Conservation (phyloP, 1,139 yeast genomes). For the Hyphopichia burtonii region DNA sequence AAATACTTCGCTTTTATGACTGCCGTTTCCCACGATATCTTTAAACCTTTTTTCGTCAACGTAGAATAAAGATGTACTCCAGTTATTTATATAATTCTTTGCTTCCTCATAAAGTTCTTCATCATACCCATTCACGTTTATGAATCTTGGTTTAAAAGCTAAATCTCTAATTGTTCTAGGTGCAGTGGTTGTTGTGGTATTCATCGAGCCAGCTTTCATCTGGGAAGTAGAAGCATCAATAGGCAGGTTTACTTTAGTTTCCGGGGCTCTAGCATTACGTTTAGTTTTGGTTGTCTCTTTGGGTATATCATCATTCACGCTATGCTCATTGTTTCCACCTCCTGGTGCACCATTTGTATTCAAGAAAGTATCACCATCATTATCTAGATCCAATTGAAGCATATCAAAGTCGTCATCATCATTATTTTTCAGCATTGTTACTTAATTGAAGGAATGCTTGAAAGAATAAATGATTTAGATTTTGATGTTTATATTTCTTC, state of each 20-base stretch:
- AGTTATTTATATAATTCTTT: constrained; percentile 27
- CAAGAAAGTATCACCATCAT: constrained; percentile 2
- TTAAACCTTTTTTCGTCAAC: constrained; percentile 25
- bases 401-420: neutral
- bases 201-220: neutral
- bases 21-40: constrained; percentile 3
- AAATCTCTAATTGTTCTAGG: constrained; percentile 18
- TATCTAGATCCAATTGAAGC: neutral
- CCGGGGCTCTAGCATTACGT: no score
- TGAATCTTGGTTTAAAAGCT: constrained; percentile 35
- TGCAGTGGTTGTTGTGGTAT: neutral
- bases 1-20: neutral
- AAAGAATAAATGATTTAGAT: neutral
- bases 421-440: neutral
- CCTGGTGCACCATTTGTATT: neutral
- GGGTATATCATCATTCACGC: neutral
- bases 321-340: neutral
- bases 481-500: neutral
- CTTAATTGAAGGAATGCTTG: neutral
- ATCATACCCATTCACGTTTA: constrained; percentile 35
- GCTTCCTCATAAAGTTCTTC: constrained; percentile 24
- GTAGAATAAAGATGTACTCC: constrained; percentile 36
- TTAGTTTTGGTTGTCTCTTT: neutral
- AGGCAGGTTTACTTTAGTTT: no score
- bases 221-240: no score